Percentiles rank a stretch among this genome's conserved stretches.
Evolutionary conservation across 2,329 filamentous ascomycete species (phyloP).

Genomic region (Aspergillus fijiensis): DNA sequence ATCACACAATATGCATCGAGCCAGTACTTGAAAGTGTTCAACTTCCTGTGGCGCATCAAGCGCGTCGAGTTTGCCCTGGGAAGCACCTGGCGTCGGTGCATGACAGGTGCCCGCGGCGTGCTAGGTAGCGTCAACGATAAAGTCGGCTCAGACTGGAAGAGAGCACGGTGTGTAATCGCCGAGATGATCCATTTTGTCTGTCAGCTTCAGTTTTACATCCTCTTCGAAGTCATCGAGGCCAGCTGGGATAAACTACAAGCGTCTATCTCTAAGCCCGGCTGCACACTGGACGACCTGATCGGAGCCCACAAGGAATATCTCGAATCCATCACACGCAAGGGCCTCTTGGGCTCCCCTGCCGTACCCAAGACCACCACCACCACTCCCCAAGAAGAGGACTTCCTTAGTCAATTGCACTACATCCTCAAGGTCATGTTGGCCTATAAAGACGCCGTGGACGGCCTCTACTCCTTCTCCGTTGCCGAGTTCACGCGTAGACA

Average conservation of each 20-base stretch:
- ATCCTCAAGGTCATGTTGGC: conserved; percentile 90
- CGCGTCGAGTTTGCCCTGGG: conserved; percentile 91
- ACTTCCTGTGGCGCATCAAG: conserved; percentile 98
- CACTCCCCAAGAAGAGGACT: conserved; percentile 65
- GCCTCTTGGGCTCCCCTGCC: conserved; percentile 72
- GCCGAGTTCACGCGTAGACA: conserved; percentile 92
- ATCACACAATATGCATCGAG: conserved; percentile 94
- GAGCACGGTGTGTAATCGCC: conserved; percentile 79
- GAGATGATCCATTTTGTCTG: conserved; percentile 99
- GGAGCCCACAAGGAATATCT: conserved; percentile 87
- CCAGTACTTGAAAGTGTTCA: conserved; percentile 98
- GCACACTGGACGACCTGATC: conserved; percentile 93
- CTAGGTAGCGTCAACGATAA: conserved; percentile 72
- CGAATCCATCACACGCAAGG: conserved; percentile 92
- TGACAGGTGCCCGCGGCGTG: conserved; percentile 92
- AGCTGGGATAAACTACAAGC: conserved; percentile 90
- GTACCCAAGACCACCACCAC: conserved; percentile 35
- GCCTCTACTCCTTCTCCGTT: conserved; percentile 90
- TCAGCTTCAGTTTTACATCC: conserved; percentile 96
- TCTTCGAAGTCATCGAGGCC: conserved; percentile 97
- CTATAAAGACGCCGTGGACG: conserved; percentile 91
- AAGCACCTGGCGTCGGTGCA: conserved; percentile 90
- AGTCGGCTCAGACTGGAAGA: conserved; percentile 82
- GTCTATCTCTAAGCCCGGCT: conserved; percentile 77
- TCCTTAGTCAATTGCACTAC: conserved; percentile 87